These are phyloP conservation scores for Mycena metata DNA, from an alignment of 768 basidiomycete species.

Conservation along the genomic window DNA sequence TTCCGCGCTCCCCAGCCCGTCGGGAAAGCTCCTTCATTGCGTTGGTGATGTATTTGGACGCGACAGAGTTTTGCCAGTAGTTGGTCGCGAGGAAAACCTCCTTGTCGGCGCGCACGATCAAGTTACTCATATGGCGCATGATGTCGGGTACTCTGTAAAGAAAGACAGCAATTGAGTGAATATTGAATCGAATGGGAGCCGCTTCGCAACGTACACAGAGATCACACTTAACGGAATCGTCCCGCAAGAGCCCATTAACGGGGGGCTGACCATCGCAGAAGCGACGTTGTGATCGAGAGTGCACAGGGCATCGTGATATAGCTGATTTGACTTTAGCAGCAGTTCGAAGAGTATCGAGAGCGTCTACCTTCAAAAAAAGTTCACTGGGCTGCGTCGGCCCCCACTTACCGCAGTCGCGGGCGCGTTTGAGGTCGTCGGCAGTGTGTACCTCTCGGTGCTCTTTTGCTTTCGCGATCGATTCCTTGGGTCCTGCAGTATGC, in stretches of 20 bases:
- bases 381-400: conserved; percentile 64
- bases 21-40: conserved; percentile 67
- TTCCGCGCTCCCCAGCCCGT: conserved; percentile 57
- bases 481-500: conserved; percentile 33
- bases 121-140: conserved; percentile 75
- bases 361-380: conserved; percentile 68
- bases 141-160: conserved; percentile 73
- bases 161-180: not conserved
- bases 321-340: conserved; percentile 49
- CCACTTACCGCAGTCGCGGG: conserved; percentile 65
- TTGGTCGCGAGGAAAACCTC: conserved; percentile 81
- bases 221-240: conserved; percentile 74
- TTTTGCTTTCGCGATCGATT: conserved; percentile 40
- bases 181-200: not conserved
- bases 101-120: conserved; percentile 70
- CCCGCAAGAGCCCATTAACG: conserved; percentile 72
- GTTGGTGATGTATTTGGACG: conserved; percentile 63
- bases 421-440: conserved; percentile 59
- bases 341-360: not conserved
- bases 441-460: conserved; percentile 46
- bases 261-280: conserved; percentile 70
- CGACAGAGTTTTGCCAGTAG: conserved; percentile 67
- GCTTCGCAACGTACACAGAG: conserved; percentile 58
- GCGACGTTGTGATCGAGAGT: conserved; percentile 68
- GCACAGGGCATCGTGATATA: conserved; percentile 74